Evolutionary conservation across 306 rosid genomes (phyloP).

Genomic region (Hylodesmum podocarpum): DNA sequence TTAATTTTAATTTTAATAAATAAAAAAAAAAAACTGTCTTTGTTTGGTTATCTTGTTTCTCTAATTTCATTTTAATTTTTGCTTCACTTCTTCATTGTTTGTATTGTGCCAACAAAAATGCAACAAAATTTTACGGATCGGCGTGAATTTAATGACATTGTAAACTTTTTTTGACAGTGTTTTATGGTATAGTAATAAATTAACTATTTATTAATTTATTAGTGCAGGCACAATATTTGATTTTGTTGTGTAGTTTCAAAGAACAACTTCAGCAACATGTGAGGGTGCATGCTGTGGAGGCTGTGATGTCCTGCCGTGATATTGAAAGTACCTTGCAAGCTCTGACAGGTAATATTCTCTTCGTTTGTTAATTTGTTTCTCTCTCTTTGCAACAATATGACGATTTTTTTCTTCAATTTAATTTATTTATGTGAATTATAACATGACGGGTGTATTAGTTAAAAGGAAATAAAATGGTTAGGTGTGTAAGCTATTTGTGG

Average conservation of each 20-base stretch:
- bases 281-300: constrained; percentile 90
- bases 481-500: neutral
- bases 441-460: neutral
- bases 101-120: neutral
- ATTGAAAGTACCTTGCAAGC: constrained; percentile 87
- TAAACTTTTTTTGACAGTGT: too few relatives aligned
- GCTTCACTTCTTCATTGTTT: neutral
- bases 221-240: constrained; percentile 70
- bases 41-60: too few relatives aligned
- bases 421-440: too few relatives aligned
- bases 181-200: too few relatives aligned
- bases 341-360: constrained; percentile 64
- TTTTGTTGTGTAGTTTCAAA: constrained; percentile 70
- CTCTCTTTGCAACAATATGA: too few relatives aligned
- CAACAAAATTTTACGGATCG: neutral
- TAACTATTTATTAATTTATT: too few relatives aligned
- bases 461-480: neutral
- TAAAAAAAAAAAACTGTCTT: too few relatives aligned
- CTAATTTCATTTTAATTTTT: too few relatives aligned
- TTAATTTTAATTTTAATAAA: neutral
- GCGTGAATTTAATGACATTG: neutral
- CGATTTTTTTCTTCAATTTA: too few relatives aligned
- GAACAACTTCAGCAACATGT: constrained; percentile 96
- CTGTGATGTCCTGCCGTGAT: constrained; percentile 96
- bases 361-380: neutral